phyloP scores from a whole-genome alignment of 192 early-diverging fungal species.

The Linnemannia zychae region DNA sequence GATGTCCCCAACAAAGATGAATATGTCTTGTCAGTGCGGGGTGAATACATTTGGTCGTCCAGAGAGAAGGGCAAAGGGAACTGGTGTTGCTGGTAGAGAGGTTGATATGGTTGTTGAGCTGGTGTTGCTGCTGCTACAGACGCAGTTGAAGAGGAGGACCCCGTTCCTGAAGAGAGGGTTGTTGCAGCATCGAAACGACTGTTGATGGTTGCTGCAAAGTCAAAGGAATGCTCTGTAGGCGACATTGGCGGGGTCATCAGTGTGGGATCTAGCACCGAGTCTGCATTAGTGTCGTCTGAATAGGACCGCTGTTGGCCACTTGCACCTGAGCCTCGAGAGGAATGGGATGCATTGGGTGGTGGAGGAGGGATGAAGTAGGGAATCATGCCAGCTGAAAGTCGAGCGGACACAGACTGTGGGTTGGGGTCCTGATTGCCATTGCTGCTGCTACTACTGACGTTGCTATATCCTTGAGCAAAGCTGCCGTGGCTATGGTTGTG shows the following conservation, averaged over 20 bases:
- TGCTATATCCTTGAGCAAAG: not conserved
- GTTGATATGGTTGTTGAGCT: not conserved
- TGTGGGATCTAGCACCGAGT: slow-evolving; percentile 21
- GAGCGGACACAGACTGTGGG: slow-evolving; percentile 40
- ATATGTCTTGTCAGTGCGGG: not conserved
- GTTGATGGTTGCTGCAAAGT: slow-evolving; percentile 32
- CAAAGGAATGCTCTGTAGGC: slow-evolving; percentile 44
- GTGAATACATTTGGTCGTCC: slow-evolving; percentile 5
- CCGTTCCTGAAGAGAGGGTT: not conserved
- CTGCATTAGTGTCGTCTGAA: slow-evolving; percentile 1
- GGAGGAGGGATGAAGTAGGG: slow-evolving; percentile 51
- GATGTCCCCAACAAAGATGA: not conserved
- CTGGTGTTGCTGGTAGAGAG: not conserved
- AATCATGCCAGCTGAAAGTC: slow-evolving; percentile 49
- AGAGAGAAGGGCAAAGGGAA: not conserved
- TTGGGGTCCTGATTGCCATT: slow-evolving; percentile 14
- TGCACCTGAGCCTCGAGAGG: not conserved
- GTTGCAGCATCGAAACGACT: slow-evolving; percentile 12
- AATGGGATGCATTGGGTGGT: slow-evolving; percentile 9
- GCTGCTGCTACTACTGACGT: not conserved
- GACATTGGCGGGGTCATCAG: slow-evolving; percentile 56
- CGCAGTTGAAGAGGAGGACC: slow-evolving; percentile 8
- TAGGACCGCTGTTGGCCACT: not conserved
- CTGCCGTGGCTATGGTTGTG: not conserved
- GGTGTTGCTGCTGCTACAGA: slow-evolving; percentile 3